Percentiles rank a stretch among this genome's conserved stretches.
These are phyloP conservation scores for Ganoderma boninense DNA, from an alignment of 1,284 basidiomycete genomes.

Conservation along the genomic window DNA sequence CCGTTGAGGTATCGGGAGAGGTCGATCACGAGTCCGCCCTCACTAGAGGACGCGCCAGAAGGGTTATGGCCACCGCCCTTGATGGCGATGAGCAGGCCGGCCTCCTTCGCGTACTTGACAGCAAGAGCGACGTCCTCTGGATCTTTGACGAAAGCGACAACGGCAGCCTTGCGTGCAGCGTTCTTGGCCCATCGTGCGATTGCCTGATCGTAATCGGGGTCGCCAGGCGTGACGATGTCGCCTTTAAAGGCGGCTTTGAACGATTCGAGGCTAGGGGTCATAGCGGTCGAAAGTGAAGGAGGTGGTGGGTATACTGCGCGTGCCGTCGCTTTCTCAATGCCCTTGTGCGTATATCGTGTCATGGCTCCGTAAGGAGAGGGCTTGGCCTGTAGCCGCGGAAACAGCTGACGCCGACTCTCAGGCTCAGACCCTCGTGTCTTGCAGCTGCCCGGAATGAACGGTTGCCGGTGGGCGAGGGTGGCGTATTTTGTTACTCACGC, in stretches of 20 bases:
- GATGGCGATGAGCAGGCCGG: slow-evolving; percentile 42
- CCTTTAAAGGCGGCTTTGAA: slow-evolving; percentile 37
- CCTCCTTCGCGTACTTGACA: slow-evolving; percentile 41
- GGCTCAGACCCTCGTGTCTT: background rate
- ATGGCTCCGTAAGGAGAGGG: too few relatives aligned
- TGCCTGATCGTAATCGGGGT: slow-evolving; percentile 36
- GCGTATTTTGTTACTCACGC: background rate
- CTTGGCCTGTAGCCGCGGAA: background rate
- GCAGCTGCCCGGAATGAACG: background rate
- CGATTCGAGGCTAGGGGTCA: slow-evolving; percentile 25
- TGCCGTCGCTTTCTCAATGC: background rate
- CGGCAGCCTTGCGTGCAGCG: slow-evolving; percentile 37
- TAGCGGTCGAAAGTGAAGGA: slow-evolving; percentile 2
- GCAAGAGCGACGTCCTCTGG: slow-evolving; percentile 42
- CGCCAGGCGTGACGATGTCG: slow-evolving; percentile 34
- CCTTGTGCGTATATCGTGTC: background rate
- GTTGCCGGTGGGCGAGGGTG: too few relatives aligned
- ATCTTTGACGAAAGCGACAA: slow-evolving; percentile 45
- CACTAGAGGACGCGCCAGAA: slow-evolving; percentile 43
- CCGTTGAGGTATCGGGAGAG: slow-evolving; percentile 43
- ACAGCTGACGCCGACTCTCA: background rate
- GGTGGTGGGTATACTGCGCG: background rate
- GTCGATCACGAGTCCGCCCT: slow-evolving; percentile 50
- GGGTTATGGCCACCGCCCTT: slow-evolving; percentile 50
- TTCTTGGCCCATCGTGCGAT: slow-evolving; percentile 43